Evolutionary conservation across 1,284 basidiomycete species (phyloP).

Genomic region (Albatrellus sp.): DNA sequence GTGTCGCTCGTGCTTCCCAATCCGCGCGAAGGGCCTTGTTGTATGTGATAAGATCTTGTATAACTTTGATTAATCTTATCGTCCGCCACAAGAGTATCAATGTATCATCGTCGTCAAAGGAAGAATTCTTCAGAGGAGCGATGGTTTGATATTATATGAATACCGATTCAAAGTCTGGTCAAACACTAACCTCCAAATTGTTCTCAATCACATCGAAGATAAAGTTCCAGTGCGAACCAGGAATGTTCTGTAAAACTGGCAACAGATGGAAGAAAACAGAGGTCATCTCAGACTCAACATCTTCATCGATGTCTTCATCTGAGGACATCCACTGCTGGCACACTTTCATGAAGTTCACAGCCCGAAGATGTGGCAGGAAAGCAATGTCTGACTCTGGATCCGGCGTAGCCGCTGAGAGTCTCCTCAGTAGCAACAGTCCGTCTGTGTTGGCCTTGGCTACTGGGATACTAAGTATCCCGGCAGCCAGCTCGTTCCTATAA

Average conservation of each 20-base stretch:
- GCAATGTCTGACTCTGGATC: conserved; percentile 66
- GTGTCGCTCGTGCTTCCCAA: conserved; percentile 52
- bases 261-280: conserved; percentile 67
- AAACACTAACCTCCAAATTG: conserved; percentile 64
- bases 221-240: conserved; percentile 86
- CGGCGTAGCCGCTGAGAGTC: conserved; percentile 71
- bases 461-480: conserved; percentile 61
- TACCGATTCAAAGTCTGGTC: background rate
- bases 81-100: conserved; percentile 60
- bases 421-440: conserved; percentile 59
- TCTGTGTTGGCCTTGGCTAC: conserved; percentile 50
- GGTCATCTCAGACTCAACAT: conserved; percentile 69
- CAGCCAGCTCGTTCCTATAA: conserved; percentile 85
- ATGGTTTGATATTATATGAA: conserved; percentile 1
- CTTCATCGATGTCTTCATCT: conserved; percentile 63
- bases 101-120: conserved; percentile 34
- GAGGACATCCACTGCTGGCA: conserved; percentile 77
- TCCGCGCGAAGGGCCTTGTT: conserved; percentile 64
- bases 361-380: conserved; percentile 81
- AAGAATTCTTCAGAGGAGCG: conserved; percentile 33
- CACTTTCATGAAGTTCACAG: conserved; percentile 82
- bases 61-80: conserved; percentile 51
- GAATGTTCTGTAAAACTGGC: conserved; percentile 81
- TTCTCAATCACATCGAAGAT: conserved; percentile 86
- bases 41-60: conserved; percentile 60